Conservation (phyloP, 2,329 filamentous ascomycete species). For the Phaeoacremonium minimum region DNA sequence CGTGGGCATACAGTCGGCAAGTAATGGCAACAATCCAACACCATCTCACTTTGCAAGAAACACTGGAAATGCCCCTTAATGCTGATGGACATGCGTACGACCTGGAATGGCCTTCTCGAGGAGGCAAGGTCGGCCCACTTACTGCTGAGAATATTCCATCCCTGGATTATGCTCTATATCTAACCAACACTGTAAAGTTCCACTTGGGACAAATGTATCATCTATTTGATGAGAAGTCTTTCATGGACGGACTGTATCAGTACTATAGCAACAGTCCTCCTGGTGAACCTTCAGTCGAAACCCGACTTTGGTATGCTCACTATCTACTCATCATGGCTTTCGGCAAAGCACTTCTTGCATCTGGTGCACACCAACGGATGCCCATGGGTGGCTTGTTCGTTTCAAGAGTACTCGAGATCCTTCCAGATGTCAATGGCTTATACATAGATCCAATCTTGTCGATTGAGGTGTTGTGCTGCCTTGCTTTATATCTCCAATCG, state of each 20-base stretch:
- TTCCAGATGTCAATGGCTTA: slow-evolving; percentile 35
- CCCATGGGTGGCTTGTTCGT: slow-evolving; percentile 44
- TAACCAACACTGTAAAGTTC: slow-evolving; percentile 53
- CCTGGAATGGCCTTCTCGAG: slow-evolving; percentile 33
- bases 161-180: slow-evolving; percentile 44
- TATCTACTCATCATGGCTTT: slow-evolving; percentile 50
- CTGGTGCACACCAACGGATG: slow-evolving; percentile 23
- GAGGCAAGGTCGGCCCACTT: neutral
- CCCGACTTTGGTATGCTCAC: slow-evolving; percentile 45
- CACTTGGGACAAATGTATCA: slow-evolving; percentile 50
- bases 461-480: slow-evolving; percentile 45
- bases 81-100: slow-evolving; percentile 48
- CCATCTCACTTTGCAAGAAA: slow-evolving; percentile 34
- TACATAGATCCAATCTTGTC: slow-evolving; percentile 36
- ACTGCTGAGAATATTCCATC: too few relatives aligned
- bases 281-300: slow-evolving; percentile 9
- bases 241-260: slow-evolving; percentile 30
- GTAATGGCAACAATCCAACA: slow-evolving; percentile 45
- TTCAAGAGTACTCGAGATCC: slow-evolving; percentile 34
- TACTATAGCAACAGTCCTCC: slow-evolving; percentile 23
- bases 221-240: slow-evolving; percentile 47
- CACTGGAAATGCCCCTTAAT: slow-evolving; percentile 38
- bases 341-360: slow-evolving; percentile 46
- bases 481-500: slow-evolving; percentile 47
- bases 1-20: slow-evolving; percentile 49